These are phyloP conservation scores for Colletotrichum lupini DNA, from an alignment of 2,329 filamentous ascomycete genomes.

Conservation along the genomic window DNA sequence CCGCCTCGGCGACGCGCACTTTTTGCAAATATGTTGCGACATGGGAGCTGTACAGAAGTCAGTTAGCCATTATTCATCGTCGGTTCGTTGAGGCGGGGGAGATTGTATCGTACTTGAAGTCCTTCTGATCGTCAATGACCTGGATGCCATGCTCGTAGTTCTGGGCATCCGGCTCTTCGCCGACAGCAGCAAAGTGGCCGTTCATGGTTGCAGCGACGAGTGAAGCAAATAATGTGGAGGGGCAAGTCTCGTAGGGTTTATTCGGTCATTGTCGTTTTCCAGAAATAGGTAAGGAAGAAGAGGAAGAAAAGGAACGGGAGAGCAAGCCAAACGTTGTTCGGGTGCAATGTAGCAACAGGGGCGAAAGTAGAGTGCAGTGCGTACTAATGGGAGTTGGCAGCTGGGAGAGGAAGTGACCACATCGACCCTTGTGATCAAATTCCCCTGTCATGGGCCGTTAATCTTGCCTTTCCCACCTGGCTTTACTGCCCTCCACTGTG, in stretches of 20 bases:
- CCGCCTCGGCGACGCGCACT: constrained; percentile 84
- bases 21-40: constrained; percentile 84
- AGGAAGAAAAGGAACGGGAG: not conserved
- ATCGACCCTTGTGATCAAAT: constrained; percentile 35
- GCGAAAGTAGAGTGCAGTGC: constrained; percentile 19
- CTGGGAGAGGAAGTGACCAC: constrained; percentile 32
- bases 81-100: constrained; percentile 13
- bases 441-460: constrained; percentile 32
- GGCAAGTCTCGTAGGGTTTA: constrained; percentile 16
- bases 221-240: constrained; percentile 21
- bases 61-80: not conserved
- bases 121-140: constrained; percentile 95
- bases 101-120: constrained; percentile 83
- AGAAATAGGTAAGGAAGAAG: not conserved
- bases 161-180: constrained; percentile 70
- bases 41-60: constrained; percentile 67
- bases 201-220: constrained; percentile 67
- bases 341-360: constrained; percentile 23
- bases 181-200: constrained; percentile 82
- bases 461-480: constrained; percentile 30
- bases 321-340: constrained; percentile 6
- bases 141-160: constrained; percentile 94
- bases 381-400: constrained; percentile 16
- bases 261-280: constrained; percentile 27
- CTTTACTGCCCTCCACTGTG: not conserved